A percentile compares a stretch with the other conserved stretches of the same genome.
Conservation (phyloP, 2,329 filamentous ascomycete species). For the Penicillium sp. region DNA sequence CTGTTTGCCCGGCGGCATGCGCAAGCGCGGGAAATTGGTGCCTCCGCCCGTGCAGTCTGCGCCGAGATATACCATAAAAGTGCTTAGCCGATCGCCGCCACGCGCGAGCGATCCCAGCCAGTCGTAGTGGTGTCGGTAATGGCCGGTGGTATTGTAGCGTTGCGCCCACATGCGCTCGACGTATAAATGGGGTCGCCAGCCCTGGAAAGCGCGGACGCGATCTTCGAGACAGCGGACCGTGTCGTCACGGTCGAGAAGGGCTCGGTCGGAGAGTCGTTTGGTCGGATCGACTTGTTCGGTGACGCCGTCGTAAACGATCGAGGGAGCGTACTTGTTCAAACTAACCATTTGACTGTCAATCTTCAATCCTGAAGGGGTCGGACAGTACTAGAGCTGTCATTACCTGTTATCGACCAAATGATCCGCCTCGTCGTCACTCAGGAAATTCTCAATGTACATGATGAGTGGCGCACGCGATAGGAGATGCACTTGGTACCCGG, state of each 20-base stretch:
- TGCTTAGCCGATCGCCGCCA: slow-evolving; percentile 46
- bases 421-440: slow-evolving; percentile 45
- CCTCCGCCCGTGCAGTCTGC: slow-evolving; percentile 53
- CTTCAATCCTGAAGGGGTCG: background rate
- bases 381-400: background rate
- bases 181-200: slow-evolving; percentile 53
- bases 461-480: slow-evolving; percentile 51
- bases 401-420: slow-evolving; percentile 52
- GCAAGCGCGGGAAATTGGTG: slow-evolving; percentile 54
- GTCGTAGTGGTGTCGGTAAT: slow-evolving; percentile 57
- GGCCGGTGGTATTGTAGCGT: slow-evolving; percentile 52
- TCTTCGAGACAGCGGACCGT: slow-evolving; percentile 55
- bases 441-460: slow-evolving; percentile 54
- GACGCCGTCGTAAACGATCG: slow-evolving; percentile 50
- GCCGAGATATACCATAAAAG: slow-evolving; percentile 58
- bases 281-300: slow-evolving; percentile 45
- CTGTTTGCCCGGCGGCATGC: slow-evolving; percentile 37
- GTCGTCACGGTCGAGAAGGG: slow-evolving; percentile 44
- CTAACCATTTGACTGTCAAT: slow-evolving; percentile 12
- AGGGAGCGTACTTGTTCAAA: slow-evolving; percentile 48
- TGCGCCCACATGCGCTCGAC: slow-evolving; percentile 58
- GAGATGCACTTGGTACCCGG: slow-evolving; percentile 42
- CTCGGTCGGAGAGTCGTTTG: slow-evolving; percentile 50
- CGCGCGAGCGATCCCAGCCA: slow-evolving; percentile 44
- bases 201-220: slow-evolving; percentile 54